Percentiles rank a stretch among this genome's conserved stretches.
These are phyloP conservation scores for Rhypophila decipiens DNA, from an alignment of 495 filamentous ascomycete genomes.

Conservation along the genomic window DNA sequence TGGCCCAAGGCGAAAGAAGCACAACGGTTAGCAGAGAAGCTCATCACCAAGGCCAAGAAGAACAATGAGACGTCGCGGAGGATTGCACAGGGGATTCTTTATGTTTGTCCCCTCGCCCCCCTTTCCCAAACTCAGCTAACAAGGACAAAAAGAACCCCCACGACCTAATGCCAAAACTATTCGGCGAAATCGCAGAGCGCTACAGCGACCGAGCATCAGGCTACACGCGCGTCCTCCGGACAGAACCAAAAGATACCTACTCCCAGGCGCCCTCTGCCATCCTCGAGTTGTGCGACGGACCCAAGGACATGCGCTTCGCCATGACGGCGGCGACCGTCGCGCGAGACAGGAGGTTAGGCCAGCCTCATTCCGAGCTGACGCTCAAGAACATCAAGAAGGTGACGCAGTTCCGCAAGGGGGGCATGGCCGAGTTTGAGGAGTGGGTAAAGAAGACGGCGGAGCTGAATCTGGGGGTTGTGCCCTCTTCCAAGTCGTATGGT, in stretches of 20 bases:
- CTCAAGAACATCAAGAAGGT: slow-evolving; percentile 75
- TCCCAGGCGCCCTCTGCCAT: slow-evolving; percentile 86
- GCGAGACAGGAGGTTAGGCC: slow-evolving; percentile 46
- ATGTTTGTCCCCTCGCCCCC: slow-evolving; percentile 28
- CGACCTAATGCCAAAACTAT: slow-evolving; percentile 74
- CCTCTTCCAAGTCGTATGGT: no score
- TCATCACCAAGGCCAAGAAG: slow-evolving; percentile 88
- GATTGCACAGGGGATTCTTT: slow-evolving; percentile 69
- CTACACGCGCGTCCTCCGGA: slow-evolving; percentile 88
- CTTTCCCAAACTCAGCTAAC: not conserved
- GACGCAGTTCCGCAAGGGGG: slow-evolving; percentile 65
- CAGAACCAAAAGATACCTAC: slow-evolving; percentile 67
- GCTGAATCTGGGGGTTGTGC: slow-evolving; percentile 16
- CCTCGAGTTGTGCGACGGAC: slow-evolving; percentile 93
- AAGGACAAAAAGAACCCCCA: slow-evolving; percentile 44
- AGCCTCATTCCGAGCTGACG: slow-evolving; percentile 60
- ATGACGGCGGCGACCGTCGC: slow-evolving; percentile 80
- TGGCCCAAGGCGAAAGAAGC: slow-evolving; percentile 97
- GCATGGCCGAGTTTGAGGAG: slow-evolving; percentile 58
- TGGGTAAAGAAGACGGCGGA: slow-evolving; percentile 59
- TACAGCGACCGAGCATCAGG: slow-evolving; percentile 80
- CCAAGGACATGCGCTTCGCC: slow-evolving; percentile 89
- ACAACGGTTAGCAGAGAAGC: slow-evolving; percentile 83
- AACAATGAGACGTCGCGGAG: slow-evolving; percentile 70
- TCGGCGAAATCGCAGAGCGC: slow-evolving; percentile 71